Evolutionary conservation across 768 basidiomycete species (phyloP).

Genomic region (Auriscalpium microsporum): DNA sequence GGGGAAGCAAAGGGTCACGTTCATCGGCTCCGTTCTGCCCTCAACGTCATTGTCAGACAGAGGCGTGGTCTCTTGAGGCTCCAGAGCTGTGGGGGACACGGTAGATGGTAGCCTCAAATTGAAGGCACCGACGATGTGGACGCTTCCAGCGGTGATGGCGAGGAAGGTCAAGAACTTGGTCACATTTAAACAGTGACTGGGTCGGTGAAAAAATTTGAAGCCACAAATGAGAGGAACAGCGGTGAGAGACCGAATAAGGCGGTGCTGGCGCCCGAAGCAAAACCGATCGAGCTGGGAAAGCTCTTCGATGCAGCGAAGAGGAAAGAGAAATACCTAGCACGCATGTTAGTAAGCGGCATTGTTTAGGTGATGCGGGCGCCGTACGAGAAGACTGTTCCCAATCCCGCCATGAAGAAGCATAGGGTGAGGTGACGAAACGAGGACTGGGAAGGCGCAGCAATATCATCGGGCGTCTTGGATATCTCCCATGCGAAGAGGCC

Average conservation of each 20-base stretch:
- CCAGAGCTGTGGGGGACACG: neutral
- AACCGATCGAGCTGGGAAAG: slow-evolving; percentile 57
- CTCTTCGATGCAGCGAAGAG: slow-evolving; percentile 68
- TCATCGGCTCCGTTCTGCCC: slow-evolving; percentile 6
- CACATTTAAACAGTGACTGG: slow-evolving; percentile 34
- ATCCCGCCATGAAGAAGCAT: slow-evolving; percentile 54
- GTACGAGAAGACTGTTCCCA: slow-evolving; percentile 69
- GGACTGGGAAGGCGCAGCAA: slow-evolving; percentile 29
- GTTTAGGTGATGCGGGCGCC: slow-evolving; percentile 19
- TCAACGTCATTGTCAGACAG: slow-evolving; percentile 9
- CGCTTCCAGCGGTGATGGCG: slow-evolving; percentile 40
- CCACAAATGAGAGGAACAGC: slow-evolving; percentile 58
- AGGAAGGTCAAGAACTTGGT: slow-evolving; percentile 49
- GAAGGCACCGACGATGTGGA: slow-evolving; percentile 45
- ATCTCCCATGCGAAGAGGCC: slow-evolving; percentile 54
- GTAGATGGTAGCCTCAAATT: slow-evolving; percentile 29
- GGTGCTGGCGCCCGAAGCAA: slow-evolving; percentile 59
- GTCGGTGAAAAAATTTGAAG: slow-evolving; percentile 51
- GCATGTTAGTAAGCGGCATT: no score
- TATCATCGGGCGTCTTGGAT: slow-evolving; percentile 33
- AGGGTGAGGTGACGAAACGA: slow-evolving; percentile 46
- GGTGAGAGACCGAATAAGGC: slow-evolving; percentile 80
- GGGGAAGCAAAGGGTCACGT: slow-evolving; percentile 22
- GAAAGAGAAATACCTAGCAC: slow-evolving; percentile 49
- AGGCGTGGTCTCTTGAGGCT: slow-evolving; percentile 6